Conservation (phyloP, 805 yeast genomes). For the Isabelozyma rhagii region DNA sequence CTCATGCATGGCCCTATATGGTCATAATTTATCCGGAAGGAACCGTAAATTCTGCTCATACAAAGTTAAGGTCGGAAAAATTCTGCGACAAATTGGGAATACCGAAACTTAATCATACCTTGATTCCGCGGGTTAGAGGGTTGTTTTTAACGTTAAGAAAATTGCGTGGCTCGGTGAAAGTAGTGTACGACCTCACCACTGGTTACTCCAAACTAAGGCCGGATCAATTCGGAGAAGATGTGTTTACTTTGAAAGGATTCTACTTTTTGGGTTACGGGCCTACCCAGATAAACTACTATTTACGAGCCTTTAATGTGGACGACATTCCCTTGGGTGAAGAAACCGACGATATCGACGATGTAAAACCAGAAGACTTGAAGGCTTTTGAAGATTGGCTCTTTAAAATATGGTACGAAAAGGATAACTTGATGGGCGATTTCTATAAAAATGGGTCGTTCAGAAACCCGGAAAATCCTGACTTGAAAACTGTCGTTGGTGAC, state of each 20-base stretch:
- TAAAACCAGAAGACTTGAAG: constrained; percentile 37
- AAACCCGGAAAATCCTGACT: constrained; percentile 12
- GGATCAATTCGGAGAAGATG: constrained; percentile 72
- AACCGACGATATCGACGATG: constrained; percentile 38
- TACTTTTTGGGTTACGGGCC: constrained; percentile 77
- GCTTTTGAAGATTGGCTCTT: constrained; percentile 74
- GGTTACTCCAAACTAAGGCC: constrained; percentile 72
- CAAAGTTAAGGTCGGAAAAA: constrained; percentile 52
- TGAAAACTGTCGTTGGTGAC: constrained; percentile 19
- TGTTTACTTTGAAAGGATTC: constrained; percentile 60
- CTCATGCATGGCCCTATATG: constrained; percentile 47
- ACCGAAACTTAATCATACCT: constrained; percentile 55
- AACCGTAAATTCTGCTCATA: constrained; percentile 72
- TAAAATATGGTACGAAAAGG: constrained; percentile 75
- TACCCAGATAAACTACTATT: constrained; percentile 55
- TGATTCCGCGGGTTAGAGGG: constrained; percentile 85
- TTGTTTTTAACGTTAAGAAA: constrained; percentile 61
- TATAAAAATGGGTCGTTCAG: constrained; percentile 54
- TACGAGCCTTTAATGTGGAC: constrained; percentile 52
- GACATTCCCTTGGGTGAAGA: constrained; percentile 61
- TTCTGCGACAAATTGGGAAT: constrained; percentile 54
- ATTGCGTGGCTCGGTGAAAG: constrained; percentile 50
- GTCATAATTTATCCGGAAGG: constrained; percentile 91
- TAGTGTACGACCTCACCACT: constrained; percentile 77
- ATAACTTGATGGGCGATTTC: constrained; percentile 60